Percentiles rank a stretch among this genome's conserved stretches.
These are phyloP conservation scores for Brassica nigra DNA, from an alignment of 345 rosid genomes.

Conservation along the genomic window DNA sequence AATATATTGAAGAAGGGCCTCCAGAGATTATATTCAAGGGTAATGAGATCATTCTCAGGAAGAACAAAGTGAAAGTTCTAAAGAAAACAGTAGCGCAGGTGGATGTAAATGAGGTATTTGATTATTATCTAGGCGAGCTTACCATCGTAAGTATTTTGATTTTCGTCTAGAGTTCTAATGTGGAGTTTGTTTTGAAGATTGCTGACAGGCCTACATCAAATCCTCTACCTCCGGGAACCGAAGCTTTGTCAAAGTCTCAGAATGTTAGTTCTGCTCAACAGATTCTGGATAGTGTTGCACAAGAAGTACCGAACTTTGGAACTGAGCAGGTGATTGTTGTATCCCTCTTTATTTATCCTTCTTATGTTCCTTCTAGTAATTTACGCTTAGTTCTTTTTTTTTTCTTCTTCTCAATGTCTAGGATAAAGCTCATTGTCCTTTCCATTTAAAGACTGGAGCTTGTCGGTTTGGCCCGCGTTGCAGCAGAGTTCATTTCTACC, in stretches of 20 bases:
- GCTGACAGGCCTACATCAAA: constrained; percentile 82
- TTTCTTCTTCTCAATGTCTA: constrained; percentile 24
- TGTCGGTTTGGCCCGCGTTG: constrained; percentile 97
- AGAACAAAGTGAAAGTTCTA: constrained; percentile 75
- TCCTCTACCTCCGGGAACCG: constrained; percentile 84
- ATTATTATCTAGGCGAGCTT: constrained; percentile 12
- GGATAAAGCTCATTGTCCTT: constrained; percentile 99
- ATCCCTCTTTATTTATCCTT: not conserved
- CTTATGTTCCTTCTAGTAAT: constrained; percentile 7
- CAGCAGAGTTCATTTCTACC: constrained; percentile 95
- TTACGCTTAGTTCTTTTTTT: not conserved
- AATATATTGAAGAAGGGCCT: constrained; percentile 86
- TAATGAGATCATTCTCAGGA: constrained; percentile 79
- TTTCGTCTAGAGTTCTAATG: not conserved
- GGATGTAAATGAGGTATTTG: constrained; percentile 54
- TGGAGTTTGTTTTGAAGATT: constrained; percentile 49
- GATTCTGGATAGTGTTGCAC: constrained; percentile 72
- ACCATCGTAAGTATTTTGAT: not conserved
- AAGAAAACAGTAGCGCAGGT: constrained; percentile 48
- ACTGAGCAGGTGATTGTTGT: constrained; percentile 72
- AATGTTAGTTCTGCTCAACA: constrained; percentile 64
- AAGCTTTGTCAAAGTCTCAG: constrained; percentile 55
- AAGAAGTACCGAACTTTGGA: constrained; percentile 89
- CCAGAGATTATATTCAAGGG: constrained; percentile 89
- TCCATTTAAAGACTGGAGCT: constrained; percentile 93